Percentiles rank a stretch among this genome's conserved stretches.
phyloP scores from a whole-genome alignment of 441 rosid genomes.

The Adansonia rubrostipa region DNA sequence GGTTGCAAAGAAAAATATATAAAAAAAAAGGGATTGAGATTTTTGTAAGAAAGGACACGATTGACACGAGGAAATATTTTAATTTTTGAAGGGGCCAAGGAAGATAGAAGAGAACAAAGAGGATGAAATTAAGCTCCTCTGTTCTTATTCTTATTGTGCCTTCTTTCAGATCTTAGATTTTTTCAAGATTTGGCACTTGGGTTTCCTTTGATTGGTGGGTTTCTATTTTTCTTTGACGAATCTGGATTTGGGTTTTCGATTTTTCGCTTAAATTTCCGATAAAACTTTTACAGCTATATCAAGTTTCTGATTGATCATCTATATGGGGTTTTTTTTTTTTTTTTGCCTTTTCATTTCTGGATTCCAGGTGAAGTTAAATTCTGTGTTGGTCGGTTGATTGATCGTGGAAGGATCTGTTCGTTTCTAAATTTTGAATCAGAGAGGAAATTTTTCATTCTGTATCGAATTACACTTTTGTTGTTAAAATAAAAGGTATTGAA shows the following conservation, averaged over 20 bases:
- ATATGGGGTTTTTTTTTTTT: slow-evolving; percentile 16
- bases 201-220: slow-evolving; percentile 55
- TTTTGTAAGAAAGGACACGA: slow-evolving; percentile 12
- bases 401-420: slow-evolving; percentile 46
- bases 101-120: slow-evolving; percentile 29
- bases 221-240: slow-evolving; percentile 18
- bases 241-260: slow-evolving; percentile 44
- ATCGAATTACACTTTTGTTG: slow-evolving; percentile 34
- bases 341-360: slow-evolving; percentile 24
- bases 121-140: slow-evolving; percentile 49
- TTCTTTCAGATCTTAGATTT: slow-evolving; percentile 59
- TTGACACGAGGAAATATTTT: slow-evolving; percentile 16
- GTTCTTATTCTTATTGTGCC: slow-evolving; percentile 44
- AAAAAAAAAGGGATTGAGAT: neutral
- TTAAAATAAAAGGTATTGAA: slow-evolving; percentile 27
- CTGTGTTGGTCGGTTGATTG: slow-evolving; percentile 22
- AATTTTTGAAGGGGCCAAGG: slow-evolving; percentile 32
- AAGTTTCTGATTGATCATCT: slow-evolving; percentile 29
- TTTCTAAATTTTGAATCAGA: slow-evolving; percentile 44
- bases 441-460: slow-evolving; percentile 26
- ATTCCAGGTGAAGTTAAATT: slow-evolving; percentile 34
- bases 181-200: slow-evolving; percentile 56
- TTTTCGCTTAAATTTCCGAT: slow-evolving; percentile 19
- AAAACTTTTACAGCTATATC: slow-evolving; percentile 32
- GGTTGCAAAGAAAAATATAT: neutral